Evolutionary conservation across 805 yeast genomes (phyloP).

Genomic region (Starmerella scarabaei): DNA sequence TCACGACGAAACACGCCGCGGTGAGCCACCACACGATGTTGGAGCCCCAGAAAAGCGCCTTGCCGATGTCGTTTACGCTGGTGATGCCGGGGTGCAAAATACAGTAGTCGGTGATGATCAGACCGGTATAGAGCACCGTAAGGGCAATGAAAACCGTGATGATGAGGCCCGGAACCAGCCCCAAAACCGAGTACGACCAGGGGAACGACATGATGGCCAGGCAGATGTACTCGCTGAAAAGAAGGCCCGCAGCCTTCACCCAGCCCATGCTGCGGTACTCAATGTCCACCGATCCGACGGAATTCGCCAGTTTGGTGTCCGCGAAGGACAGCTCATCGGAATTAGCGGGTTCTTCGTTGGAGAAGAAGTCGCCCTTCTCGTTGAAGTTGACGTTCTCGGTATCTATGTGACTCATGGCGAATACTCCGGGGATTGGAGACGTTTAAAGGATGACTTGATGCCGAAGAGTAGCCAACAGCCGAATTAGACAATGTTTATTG

Average conservation of each 20-base stretch:
- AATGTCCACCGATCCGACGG: constrained; percentile 22
- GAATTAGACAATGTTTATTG: too few relatives aligned
- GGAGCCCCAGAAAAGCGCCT: constrained; percentile 40
- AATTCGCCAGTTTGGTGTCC: too few relatives aligned
- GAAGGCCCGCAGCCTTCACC: constrained; percentile 47
- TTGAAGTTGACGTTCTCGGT: too few relatives aligned
- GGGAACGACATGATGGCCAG: constrained; percentile 56
- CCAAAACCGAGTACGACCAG: constrained; percentile 49
- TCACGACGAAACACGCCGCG: constrained; percentile 40
- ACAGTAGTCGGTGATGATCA: constrained; percentile 43
- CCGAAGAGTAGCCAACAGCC: too few relatives aligned
- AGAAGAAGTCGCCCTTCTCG: too few relatives aligned
- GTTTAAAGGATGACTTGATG: too few relatives aligned
- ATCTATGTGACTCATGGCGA: too few relatives aligned
- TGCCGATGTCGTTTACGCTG: constrained; percentile 48
- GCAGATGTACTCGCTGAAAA: constrained; percentile 48
- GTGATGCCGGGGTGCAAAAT: constrained; percentile 39
- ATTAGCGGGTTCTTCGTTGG: too few relatives aligned
- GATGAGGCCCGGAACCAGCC: constrained; percentile 45
- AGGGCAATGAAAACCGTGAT: constrained; percentile 40
- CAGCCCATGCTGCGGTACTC: constrained; percentile 43
- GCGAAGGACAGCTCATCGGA: too few relatives aligned
- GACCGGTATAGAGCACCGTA: constrained; percentile 43
- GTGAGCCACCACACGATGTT: constrained; percentile 45
- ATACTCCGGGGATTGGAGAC: too few relatives aligned